A percentile compares a stretch with the other conserved stretches of the same genome.
Evolutionary conservation across 208 protist genomes (phyloP).

Genomic region (Trypanosomatidae sp.): DNA sequence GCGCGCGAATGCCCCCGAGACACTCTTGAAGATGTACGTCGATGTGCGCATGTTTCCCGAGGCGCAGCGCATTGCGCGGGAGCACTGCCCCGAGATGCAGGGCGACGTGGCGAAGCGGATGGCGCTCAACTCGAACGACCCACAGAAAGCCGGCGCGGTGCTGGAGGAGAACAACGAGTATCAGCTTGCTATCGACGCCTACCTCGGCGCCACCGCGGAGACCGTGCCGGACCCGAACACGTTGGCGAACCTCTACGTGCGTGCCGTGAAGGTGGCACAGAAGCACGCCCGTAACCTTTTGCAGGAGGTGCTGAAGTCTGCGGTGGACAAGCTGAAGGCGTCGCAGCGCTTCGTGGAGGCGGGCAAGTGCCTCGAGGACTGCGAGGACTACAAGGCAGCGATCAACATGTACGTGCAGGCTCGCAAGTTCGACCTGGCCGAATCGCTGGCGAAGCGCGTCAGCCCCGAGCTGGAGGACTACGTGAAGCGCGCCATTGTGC

Average conservation of each 20-base stretch:
- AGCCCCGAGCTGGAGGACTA: conserved; percentile 87
- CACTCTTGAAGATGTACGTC: conserved; percentile 94
- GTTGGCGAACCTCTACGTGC: conserved; percentile 91
- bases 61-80: conserved; percentile 92
- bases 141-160: conserved; percentile 84
- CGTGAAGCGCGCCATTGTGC: conserved; percentile 88
- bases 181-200: conserved; percentile 94
- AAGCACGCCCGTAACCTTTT: conserved; percentile 88
- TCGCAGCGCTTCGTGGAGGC: conserved; percentile 85
- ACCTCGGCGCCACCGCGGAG: conserved; percentile 81
- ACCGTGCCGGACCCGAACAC: conserved; percentile 59
- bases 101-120: conserved; percentile 86
- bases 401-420: conserved; percentile 95
- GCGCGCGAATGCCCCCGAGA: conserved; percentile 92
- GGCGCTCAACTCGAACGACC: conserved; percentile 82
- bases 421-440: conserved; percentile 92
- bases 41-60: conserved; percentile 91
- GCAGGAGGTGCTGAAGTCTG: conserved; percentile 75
- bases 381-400: conserved; percentile 91
- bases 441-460: conserved; percentile 81
- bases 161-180: conserved; percentile 95
- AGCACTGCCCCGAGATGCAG: conserved; percentile 89
- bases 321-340: conserved; percentile 77
- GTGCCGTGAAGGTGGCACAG: conserved; percentile 94
- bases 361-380: conserved; percentile 88